Evolutionary conservation across 208 protist species (phyloP).

Genomic region (Leishmania tropica): DNA sequence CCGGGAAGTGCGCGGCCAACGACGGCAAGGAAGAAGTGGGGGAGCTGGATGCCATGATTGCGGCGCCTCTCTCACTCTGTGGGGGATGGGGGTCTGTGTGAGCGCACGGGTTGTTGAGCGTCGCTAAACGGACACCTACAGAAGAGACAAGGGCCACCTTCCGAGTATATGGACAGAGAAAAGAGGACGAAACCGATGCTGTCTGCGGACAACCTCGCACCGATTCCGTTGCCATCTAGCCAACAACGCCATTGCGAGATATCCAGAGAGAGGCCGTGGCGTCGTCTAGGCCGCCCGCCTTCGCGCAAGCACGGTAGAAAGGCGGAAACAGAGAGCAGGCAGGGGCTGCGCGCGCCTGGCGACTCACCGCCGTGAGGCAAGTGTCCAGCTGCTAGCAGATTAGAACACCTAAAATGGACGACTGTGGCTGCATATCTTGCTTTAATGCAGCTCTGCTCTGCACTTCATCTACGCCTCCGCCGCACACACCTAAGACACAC

Average conservation of each 20-base stretch:
- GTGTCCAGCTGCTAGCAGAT: neutral
- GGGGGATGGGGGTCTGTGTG: neutral
- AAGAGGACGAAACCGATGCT: neutral
- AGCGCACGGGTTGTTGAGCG: neutral
- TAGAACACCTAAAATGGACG: no score
- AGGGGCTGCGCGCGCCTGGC: neutral
- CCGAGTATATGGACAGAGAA: neutral
- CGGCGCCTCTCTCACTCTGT: neutral
- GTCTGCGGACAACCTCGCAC: neutral
- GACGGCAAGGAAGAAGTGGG: conserved; percentile 1
- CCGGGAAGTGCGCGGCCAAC: conserved; percentile 17
- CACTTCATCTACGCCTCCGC: no score
- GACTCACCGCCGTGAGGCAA: neutral
- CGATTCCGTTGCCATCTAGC: neutral
- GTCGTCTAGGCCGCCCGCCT: neutral
- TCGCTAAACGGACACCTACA: neutral
- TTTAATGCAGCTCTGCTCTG: no score
- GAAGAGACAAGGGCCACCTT: conserved; percentile 4
- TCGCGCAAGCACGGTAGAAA: neutral
- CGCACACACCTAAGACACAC: no score
- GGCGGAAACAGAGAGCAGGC: neutral
- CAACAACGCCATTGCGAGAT: neutral
- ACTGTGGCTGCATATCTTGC: no score
- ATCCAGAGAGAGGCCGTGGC: neutral
- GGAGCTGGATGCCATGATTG: neutral